Evolutionary conservation across 345 rosid genomes (phyloP).

Genomic region (Excoecaria cochinchinensis): DNA sequence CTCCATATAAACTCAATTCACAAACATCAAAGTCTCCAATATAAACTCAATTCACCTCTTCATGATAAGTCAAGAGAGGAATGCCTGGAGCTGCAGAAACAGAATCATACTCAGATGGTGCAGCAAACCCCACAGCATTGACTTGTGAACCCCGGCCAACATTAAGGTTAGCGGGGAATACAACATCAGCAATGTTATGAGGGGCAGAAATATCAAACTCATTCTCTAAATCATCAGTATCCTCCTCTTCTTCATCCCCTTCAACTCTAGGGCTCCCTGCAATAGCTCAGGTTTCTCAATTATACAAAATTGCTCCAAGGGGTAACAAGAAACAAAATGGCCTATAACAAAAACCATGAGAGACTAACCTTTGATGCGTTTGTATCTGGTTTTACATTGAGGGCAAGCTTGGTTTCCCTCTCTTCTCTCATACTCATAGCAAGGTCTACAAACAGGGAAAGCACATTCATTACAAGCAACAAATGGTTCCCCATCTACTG

Average conservation of each 20-base stretch:
- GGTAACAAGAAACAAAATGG: not conserved
- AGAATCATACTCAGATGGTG: slow-evolving; percentile 54
- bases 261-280: slow-evolving; percentile 64
- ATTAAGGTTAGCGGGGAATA: slow-evolving; percentile 52
- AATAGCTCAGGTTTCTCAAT: slow-evolving; percentile 21
- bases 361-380: slow-evolving; percentile 70
- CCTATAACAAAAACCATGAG: not conserved
- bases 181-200: slow-evolving; percentile 43
- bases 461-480: slow-evolving; percentile 98
- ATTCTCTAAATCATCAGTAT: slow-evolving; percentile 55
- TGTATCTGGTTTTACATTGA: slow-evolving; percentile 88
- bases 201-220: slow-evolving; percentile 50
- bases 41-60: slow-evolving; percentile 49
- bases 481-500: slow-evolving; percentile 72
- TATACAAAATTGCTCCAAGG: not conserved
- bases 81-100: slow-evolving; percentile 50
- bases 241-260: slow-evolving; percentile 78
- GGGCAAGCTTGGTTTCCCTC: slow-evolving; percentile 96
- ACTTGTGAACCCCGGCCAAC: slow-evolving; percentile 37
- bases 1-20: slow-evolving; percentile 19
- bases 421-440: slow-evolving; percentile 88
- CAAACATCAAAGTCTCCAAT: slow-evolving; percentile 21
- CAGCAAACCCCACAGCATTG: slow-evolving; percentile 30
- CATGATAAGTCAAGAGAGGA: slow-evolving; percentile 67
- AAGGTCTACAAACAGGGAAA: slow-evolving; percentile 88